Base-by-base conservation (phyloP, 805 yeast species). In the Kodamaea lidongshanica region DNA sequence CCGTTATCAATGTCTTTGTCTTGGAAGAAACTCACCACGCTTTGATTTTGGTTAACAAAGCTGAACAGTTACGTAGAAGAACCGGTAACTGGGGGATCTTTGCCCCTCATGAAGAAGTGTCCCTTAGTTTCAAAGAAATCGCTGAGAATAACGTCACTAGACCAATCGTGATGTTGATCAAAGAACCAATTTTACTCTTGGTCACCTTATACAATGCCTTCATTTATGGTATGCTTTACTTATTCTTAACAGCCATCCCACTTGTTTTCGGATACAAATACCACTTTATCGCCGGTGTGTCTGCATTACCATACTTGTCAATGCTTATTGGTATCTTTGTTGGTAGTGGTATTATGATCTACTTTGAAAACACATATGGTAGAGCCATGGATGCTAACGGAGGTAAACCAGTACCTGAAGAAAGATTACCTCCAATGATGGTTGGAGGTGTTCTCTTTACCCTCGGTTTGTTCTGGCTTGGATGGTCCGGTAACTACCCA, bases 401-500 rank as follows among this genome's bases (percentile, higher is more conserved):
- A n/a, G 72, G 73, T 5, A 54, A 52, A 23, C 70, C 77, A 0
- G 71, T 78, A 12, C 94, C 96, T 0, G 95, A 87, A 55, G 80
- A 77, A 19, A 74, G 95, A 55, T 63, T 87, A 34, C 74, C 78
- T 11, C 77, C 88, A 19, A 74, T 86, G 80, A 71, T 84, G 57
- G 55, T 70, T 24, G 88, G 94, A 18, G 77, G 79, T 14, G 40
- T 83, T 32, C 50, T 70, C 6, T 84, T 87, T 62, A 80, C 94
- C 16, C 63, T 74, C 31, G 95, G 95, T 31, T 61, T 86, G 39
- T 67, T 86, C 46, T 82, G 95, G 95, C 67, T 87, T 53, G 74
- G 83, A 34, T 87, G 95, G 95, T 64, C 89, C 7, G 95, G 95
- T 50, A 70, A 74, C 40, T 87, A 77, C 55, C 78, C 72, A 28